Evolutionary conservation across 169 alveolate genomes (phyloP), one percentile per base, ranked within the genome.

Genomic region (Eimeria zaria): DNA sequence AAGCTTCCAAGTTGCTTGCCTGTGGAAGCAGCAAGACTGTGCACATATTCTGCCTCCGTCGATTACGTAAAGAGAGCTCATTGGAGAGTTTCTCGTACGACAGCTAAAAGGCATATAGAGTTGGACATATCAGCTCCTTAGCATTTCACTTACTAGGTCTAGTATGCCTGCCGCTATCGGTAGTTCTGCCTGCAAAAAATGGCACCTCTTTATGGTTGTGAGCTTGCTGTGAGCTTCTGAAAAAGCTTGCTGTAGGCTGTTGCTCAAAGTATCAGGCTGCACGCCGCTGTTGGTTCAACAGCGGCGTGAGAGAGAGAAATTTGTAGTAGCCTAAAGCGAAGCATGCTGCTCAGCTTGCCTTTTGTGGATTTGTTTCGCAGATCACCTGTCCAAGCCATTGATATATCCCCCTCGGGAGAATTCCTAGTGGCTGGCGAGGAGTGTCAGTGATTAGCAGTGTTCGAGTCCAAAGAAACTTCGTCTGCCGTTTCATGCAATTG

Each of bases 341-440:
- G 24, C 0, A 24, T 33, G 78, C 3, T 16, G 8, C 8, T 11
- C 22, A 33, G 6, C 36, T 48, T 76, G 39, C 30, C 24, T 74
- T 14, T 44, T 6, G 24, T 44, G 58, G 6, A 2, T 44, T 18
- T 33, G 7, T 16, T 33, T 36, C 80, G 58, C 92, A 85, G 92
- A 30, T 85, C 92, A 22, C 8, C 78, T 0, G 92, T 85, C n/a
- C 92, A 85, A 85, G 92, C 92, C 27, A 85, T 85, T 39, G 92
- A 85, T 60, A 36, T 55, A 12, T 55, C 92, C 16, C 92, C 92
- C 33, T 36, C 92, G 9, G 92, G 92, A 58, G 92, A 85, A 60
- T 85, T 60, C 46, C 92, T 85, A 18, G 92, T 85, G 78, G 92
- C 48, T 55, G 92, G 92, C 64, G 92, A 85, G 78, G 92, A 85